Percentiles rank a stretch among this genome's conserved stretches.
These are phyloP conservation scores for Aureobasidium leucospermi DNA, from an alignment of 2,329 filamentous ascomycete species.

Conservation along the genomic window DNA sequence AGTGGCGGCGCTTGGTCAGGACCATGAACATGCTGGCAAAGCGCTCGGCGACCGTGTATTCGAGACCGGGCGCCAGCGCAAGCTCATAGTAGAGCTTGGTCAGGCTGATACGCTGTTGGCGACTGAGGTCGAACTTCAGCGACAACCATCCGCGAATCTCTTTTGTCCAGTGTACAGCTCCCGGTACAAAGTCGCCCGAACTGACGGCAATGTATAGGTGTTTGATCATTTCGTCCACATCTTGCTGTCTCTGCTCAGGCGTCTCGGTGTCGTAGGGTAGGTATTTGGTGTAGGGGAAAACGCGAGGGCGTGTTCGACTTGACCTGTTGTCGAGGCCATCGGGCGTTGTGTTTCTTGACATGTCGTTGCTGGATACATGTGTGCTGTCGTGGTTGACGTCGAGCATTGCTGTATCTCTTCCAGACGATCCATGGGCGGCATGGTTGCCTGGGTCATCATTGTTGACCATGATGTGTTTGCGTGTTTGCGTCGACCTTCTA, in stretches of 20 bases:
- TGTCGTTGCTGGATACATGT: conserved; percentile 47
- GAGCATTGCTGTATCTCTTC: not conserved
- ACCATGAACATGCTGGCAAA: conserved; percentile 96
- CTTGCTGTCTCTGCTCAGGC: conserved; percentile 66
- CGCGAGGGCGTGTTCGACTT: conserved; percentile 69
- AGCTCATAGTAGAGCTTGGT: conserved; percentile 93
- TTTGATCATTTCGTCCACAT: conserved; percentile 80
- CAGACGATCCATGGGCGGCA: not conserved
- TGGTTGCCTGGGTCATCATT: not conserved
- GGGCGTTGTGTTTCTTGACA: conserved; percentile 81
- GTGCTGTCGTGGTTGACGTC: not conserved
- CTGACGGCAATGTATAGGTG: conserved; percentile 88
- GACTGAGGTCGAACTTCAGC: conserved; percentile 93
- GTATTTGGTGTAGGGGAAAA: conserved; percentile 86
- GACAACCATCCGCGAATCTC: conserved; percentile 93
- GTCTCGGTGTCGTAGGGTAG: conserved; percentile 85
- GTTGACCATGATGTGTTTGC: conserved; percentile 1
- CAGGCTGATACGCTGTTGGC: conserved; percentile 72
- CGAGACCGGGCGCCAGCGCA: conserved; percentile 79
- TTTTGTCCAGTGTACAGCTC: conserved; percentile 92
- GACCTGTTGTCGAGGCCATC: conserved; percentile 45
- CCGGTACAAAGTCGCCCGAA: conserved; percentile 88
- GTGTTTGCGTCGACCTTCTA: not conserved
- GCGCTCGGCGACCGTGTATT: conserved; percentile 71
- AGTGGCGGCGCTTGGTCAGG: conserved; percentile 96